Percentiles rank a stretch among this genome's conserved stretches.
phyloP scores from a whole-genome alignment of 2,329 filamentous ascomycete genomes.

The Hirsutella minnesotensis region DNA sequence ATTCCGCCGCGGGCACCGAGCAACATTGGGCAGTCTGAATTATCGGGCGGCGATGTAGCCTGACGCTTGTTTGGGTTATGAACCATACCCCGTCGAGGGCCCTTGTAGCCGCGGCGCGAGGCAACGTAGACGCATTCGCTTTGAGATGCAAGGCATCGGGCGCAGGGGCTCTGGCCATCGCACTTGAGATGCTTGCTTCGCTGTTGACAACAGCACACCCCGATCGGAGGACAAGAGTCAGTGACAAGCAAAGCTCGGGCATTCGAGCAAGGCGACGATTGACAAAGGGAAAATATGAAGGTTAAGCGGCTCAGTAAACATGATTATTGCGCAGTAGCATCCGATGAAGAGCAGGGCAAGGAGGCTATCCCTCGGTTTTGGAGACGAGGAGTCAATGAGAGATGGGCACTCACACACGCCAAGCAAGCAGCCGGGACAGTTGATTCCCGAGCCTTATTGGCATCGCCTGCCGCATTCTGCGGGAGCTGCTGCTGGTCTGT shows the following conservation, averaged over 20 bases:
- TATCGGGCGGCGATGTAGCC: slow-evolving; percentile 26
- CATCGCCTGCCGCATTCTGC: slow-evolving; percentile 2
- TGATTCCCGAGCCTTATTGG: slow-evolving; percentile 14
- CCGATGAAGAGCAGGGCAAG: no score
- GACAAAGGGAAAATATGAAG: no score
- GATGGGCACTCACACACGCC: slow-evolving; percentile 34
- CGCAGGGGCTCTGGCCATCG: slow-evolving; percentile 58
- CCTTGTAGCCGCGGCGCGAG: slow-evolving; percentile 65
- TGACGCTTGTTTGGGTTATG: slow-evolving; percentile 38
- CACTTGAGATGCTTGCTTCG: slow-evolving; percentile 63
- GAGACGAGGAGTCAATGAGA: no score
- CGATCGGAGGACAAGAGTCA: no score
- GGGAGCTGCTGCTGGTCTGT: not conserved
- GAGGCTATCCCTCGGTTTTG: no score
- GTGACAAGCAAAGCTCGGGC: no score
- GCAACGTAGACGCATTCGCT: slow-evolving; percentile 60
- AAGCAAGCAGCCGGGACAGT: slow-evolving; percentile 40
- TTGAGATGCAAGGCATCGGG: slow-evolving; percentile 48
- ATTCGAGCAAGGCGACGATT: no score
- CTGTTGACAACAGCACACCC: no score
- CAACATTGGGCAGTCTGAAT: slow-evolving; percentile 28
- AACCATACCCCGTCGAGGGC: slow-evolving; percentile 27
- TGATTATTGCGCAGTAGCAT: no score
- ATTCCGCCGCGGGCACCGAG: slow-evolving; percentile 11
- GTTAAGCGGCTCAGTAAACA: no score